Conservation (phyloP, 805 yeast species). For the Lachancea thermotolerans region DNA sequence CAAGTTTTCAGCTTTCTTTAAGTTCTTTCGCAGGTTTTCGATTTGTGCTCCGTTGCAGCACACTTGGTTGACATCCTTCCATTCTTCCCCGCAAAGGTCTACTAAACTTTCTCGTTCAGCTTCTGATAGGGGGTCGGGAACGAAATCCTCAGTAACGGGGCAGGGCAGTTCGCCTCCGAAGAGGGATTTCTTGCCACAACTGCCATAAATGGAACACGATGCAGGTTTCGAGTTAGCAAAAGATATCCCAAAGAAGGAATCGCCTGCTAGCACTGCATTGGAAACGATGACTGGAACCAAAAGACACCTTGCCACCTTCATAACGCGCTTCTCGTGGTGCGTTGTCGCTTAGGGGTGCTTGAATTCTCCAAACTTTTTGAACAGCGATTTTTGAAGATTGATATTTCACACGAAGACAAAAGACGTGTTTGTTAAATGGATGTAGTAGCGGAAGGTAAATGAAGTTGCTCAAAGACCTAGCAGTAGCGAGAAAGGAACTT, state of each 20-base stretch:
- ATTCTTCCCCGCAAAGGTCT: slow-evolving; percentile 67
- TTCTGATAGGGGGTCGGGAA: slow-evolving; percentile 34
- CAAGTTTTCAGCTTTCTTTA: slow-evolving; percentile 69
- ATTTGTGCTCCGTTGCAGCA: slow-evolving; percentile 74
- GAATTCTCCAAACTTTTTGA: no score
- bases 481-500: slow-evolving; percentile 24
- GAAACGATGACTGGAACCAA: no score
- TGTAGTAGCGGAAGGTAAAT: slow-evolving; percentile 6
- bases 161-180: slow-evolving; percentile 83
- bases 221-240: slow-evolving; percentile 8
- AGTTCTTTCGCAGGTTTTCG: slow-evolving; percentile 44
- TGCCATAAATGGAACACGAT: slow-evolving; percentile 34
- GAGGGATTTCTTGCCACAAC: slow-evolving; percentile 71
- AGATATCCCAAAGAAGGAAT: neutral
- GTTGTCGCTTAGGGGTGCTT: no score
- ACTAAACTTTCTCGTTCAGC: slow-evolving; percentile 42
- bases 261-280: no score
- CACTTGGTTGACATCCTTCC: slow-evolving; percentile 41
- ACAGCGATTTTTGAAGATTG: no score
- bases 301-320: no score
- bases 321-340: no score
- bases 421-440: no score
- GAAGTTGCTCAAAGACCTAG: slow-evolving; percentile 26
- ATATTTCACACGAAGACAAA: no score
- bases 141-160: slow-evolving; percentile 45